Evolutionary conservation across 2,329 filamentous ascomycete genomes (phyloP), one percentile per base, ranked within the genome.

Genomic region (Scedosporium minutisporum): DNA sequence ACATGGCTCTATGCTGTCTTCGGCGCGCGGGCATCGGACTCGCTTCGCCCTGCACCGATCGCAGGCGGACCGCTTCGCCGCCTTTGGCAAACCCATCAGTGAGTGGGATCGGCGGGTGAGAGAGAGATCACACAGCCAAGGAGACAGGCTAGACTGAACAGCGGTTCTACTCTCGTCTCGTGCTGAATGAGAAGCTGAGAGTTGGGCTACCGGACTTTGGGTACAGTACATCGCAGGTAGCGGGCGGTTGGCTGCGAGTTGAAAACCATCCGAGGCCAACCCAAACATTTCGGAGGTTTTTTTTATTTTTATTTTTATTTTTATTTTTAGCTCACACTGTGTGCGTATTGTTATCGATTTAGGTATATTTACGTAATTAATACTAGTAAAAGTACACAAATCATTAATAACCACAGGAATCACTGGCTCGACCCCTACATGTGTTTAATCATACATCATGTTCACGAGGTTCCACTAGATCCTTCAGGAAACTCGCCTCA

Each of bases 21-120:
- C 10, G 44, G 62, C 58, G 33, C 66, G 66, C 51, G 66, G 65
- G 63, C 66, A 68, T 46, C 65, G 66, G 16, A 68, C 65, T 65
- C 66, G 63, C 63, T 67, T 68, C 10, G 65, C 65, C 63, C 66
- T 67, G 63, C 66, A 68, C 63, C 64, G 65, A 63, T 68, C 66
- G 64, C 66, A 68, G 62, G 66, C 66, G 23, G 66, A 67, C 48
- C 66, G 65, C 65, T 61, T 66, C 64, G 64, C 63, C 59, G 65
- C 38, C 14, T 46, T 46, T 46, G 42, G 42, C 7, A 18, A 5
- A 46, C 42, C 42, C 42, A 23, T 61, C 29, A 9, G 29, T 9
- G 29, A 33, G 6, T 33, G 6, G 6, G 29, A 33, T 33, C 9
- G 29, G 29, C 29, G 7, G 29, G 29, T 48, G 60, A 57, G 60